Base-by-base conservation (phyloP, 2,329 filamentous ascomycete species). In the Pseudogymnoascus sp. region DNA sequence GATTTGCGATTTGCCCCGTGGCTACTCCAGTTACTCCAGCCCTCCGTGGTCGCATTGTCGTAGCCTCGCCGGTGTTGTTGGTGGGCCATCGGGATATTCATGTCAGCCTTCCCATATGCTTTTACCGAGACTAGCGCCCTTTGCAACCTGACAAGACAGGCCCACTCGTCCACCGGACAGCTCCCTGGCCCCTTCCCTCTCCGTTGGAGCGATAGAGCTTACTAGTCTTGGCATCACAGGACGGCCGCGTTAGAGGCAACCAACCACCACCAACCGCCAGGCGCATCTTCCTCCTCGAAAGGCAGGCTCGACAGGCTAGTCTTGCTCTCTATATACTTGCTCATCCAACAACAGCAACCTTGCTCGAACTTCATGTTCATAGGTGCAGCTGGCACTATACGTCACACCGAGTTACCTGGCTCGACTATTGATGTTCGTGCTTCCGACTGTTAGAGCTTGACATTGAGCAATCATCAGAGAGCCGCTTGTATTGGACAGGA, bases 141-240 rank as follows among this genome's bases (percentile, higher is more conserved):
- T 53, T 24, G 7, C 47, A 53, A 14, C 47, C 47, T 53, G 47
- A 53, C 47, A 53, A 31, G 47, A 53, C 13, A 31, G 47, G 47
- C 16, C 47, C 47, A 53, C 24, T 24, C 40, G 40, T 6, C 8
- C 40, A 44, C 40, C 47, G 47, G 47, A 53, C 47, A 53, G 47
- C 47, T 53, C 47, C 47, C 47, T 53, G 47, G 26, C 47, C 24
- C 26, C 26, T 31, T 31, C 47, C 26, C 26, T 53, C 26, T 53
- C 47, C 2, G 26, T 53, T 31, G 47, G 47, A 53, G 47, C 47
- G 47, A 53, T 53, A 53, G 47, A 53, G 26, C 47, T 53, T 53
- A 53, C 47, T 53, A 53, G 47, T 53, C 47, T 53, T 53, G 47
- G 47, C 47, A 53, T 53, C 47, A 53, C 47, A 53, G 47, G 47